Evolutionary conservation across 129 eudicot species (phyloP), one percentile per base, ranked within the genome.

Genomic region (Heracleum sosnowskyi): DNA sequence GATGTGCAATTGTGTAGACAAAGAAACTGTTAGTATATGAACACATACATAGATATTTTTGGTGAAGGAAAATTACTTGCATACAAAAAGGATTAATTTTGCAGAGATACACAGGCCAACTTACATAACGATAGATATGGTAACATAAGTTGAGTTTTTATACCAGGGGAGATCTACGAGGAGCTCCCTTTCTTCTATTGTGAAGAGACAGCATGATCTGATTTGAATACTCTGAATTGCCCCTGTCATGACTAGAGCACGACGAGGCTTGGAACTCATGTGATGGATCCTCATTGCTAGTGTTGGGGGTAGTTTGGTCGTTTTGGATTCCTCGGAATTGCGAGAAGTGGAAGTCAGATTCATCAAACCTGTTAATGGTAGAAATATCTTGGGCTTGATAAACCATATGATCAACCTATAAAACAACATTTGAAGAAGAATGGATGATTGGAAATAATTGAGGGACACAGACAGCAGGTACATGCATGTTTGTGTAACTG

Each of bases 181-280:
- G 91, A 57, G 88, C 86, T 2, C 91, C 83, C 80, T 87, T 87
- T 83, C 91, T 83, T 77, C 91, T 85, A 57, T 44, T 83, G 74
- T 73, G 55, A 31, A 66, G 8, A 24, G 72, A 66, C 40, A 33
- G 39, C 37, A 31, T 66, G 0, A 31, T 66, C 35, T 46, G 77
- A 15, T 74, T 53, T 28, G 83, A 78, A 55, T 29, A 53, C 18
- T 53, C 83, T 0, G 82, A 69, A 73, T 22, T 71, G 76, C 78
- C 83, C 81, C 44, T 77, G 81, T 13, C 74, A 40, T 41, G 66
- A 31, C 62, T 78, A 22, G 85, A 77, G 62, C 84, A 77, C 0
- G 86, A 74, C 5, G 86, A 75, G 53, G 37, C 73, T 49, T 78
- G 74, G 13, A 66, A 73, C 41, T 60, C 34, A 60, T 51, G 82